Percentiles rank a stretch among this genome's conserved stretches.
phyloP scores from a whole-genome alignment of 495 filamentous ascomycete species.

The Darksidea phi region DNA sequence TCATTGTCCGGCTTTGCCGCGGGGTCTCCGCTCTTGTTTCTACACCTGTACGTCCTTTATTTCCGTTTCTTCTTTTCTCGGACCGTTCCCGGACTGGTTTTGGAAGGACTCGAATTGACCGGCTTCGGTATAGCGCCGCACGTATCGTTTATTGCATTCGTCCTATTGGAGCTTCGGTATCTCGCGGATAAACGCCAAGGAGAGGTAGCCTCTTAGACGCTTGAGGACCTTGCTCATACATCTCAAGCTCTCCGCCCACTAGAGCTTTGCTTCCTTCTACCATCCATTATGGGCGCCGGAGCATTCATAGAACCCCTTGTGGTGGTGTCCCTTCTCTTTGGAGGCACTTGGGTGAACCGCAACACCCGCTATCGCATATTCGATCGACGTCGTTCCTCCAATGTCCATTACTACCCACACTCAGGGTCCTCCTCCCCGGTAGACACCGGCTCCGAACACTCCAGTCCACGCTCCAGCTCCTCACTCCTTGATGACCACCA shows the following conservation, averaged over 20 bases:
- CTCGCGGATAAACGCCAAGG: too few species aligned
- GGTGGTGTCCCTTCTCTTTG: slow-evolving; percentile 57
- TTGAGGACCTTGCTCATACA: too few species aligned
- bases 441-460: slow-evolving; percentile 21
- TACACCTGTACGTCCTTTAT: too few species aligned
- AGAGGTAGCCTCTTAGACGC: too few species aligned
- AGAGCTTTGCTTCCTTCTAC: not conserved
- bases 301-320: slow-evolving; percentile 55
- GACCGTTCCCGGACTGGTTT: too few species aligned
- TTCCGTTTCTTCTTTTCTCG: too few species aligned
- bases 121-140: too few species aligned
- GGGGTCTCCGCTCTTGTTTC: too few species aligned
- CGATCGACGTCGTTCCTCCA: not conserved
- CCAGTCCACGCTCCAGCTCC: slow-evolving; percentile 26
- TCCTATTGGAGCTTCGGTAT: too few species aligned
- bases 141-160: too few species aligned
- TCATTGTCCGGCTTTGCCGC: too few species aligned
- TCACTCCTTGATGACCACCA: slow-evolving; percentile 17
- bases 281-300: slow-evolving; percentile 51
- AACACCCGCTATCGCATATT: slow-evolving; percentile 35
- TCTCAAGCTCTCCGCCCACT: not conserved
- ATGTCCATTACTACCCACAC: not conserved
- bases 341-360: slow-evolving; percentile 60
- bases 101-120: too few species aligned
- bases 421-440: slow-evolving; percentile 20